Evolutionary conservation across 768 basidiomycete species (phyloP), one percentile per base, ranked within the genome.

Genomic region (Hydnomerulius pinastri): DNA sequence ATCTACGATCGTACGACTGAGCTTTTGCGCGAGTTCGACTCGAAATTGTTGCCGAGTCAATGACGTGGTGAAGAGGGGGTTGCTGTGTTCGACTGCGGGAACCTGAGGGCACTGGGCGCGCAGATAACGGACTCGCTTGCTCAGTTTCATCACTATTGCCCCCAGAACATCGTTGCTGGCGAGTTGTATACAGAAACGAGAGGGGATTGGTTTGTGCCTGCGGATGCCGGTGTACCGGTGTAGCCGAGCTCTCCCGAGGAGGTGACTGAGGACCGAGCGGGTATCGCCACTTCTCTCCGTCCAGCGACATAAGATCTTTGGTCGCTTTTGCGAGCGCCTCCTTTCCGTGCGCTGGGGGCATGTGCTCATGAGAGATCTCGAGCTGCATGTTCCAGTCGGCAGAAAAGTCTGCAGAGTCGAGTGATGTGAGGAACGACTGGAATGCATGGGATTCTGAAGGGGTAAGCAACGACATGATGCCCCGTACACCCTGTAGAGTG

Each of bases 221-320:
- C 6, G 58, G 50, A 15, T 58, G 50, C 21, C 56, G 53, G 23
- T 49, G 50, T 38, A 32, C 50, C 38, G 60, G 41, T 1, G 51
- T 30, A 2, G 35, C 56, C 27, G 59, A 39, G 32, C 43, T 29
- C 11, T 55, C 59, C 1, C 28, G 24, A 5, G 51, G 23, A 28
- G 48, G 4, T 2, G 64, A 25, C 23, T 48, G 63, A 7, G 57
- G 33, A n/a, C 44, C 53, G 5, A 66, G 54, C 3, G 62, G 63
- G 43, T 62, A 59, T 23, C 60, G 62, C 75, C 72, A 82, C 6
- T 62, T 68, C 12, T 67, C 74, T 11, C 54, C 57, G 51, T 86
- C 86, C 23, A 90, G 74, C 4, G 86, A 75, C 83, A 92, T 90
- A 37, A 92, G 80, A 66, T 91, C 87, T 67, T 87, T 90, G 0